Evolutionary conservation across 2,329 filamentous ascomycete genomes (phyloP).

Genomic region (Diaporthe helianthi): DNA sequence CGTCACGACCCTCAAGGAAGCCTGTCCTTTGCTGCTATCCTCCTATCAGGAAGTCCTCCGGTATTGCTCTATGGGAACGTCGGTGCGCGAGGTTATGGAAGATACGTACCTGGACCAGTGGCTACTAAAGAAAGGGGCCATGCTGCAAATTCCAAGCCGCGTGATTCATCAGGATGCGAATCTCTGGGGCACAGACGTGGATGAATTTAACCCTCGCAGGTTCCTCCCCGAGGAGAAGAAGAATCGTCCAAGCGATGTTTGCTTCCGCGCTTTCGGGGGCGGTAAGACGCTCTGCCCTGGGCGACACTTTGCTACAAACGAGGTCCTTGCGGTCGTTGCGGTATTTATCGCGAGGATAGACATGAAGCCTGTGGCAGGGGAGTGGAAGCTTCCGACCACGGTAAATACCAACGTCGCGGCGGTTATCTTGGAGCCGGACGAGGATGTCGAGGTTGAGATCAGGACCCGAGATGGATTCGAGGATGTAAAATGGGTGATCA

Average conservation of each 20-base stretch:
- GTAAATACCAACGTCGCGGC: slow-evolving; percentile 41
- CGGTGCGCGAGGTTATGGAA: slow-evolving; percentile 42
- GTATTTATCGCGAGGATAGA: slow-evolving; percentile 40
- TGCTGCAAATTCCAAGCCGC: slow-evolving; percentile 41
- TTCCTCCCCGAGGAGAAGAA: slow-evolving; percentile 39
- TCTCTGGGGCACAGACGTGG: slow-evolving; percentile 36
- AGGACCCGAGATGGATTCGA: slow-evolving; percentile 21
- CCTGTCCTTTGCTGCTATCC: slow-evolving; percentile 49
- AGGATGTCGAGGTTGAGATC: slow-evolving; percentile 27
- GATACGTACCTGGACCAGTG: slow-evolving; percentile 40
- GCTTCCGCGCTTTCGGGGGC: slow-evolving; percentile 41
- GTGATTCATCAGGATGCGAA: slow-evolving; percentile 39
- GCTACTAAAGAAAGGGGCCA: slow-evolving; percentile 41
- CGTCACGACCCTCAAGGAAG: slow-evolving; percentile 44
- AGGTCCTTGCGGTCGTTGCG: slow-evolving; percentile 39
- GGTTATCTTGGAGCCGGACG: slow-evolving; percentile 35
- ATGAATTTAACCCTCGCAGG: slow-evolving; percentile 36
- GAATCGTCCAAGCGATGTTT: slow-evolving; percentile 37
- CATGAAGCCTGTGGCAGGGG: slow-evolving; percentile 37
- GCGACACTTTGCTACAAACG: slow-evolving; percentile 41
- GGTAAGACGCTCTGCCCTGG: slow-evolving; percentile 41
- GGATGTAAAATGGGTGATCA: slow-evolving; percentile 8
- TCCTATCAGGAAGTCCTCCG: slow-evolving; percentile 52
- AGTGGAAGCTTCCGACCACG: slow-evolving; percentile 40
- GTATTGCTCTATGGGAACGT: slow-evolving; percentile 46